These are phyloP conservation scores for Phaeotremella skinneri DNA, from an alignment of 768 basidiomycete species.

Conservation along the genomic window DNA sequence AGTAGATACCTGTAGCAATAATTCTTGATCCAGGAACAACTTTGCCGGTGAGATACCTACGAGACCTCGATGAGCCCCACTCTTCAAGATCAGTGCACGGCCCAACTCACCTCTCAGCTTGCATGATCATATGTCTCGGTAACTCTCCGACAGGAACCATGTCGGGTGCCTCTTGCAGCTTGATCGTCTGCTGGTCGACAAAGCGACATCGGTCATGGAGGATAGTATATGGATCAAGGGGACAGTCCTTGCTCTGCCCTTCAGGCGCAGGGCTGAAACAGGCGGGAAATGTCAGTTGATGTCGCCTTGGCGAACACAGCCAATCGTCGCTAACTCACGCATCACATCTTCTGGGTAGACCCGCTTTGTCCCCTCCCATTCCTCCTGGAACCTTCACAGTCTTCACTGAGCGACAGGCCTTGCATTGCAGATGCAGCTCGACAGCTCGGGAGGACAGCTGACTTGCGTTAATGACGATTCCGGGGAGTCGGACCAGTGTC, in stretches of 20 bases:
- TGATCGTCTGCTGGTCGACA: constrained; percentile 92
- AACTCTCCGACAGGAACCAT: constrained; percentile 99
- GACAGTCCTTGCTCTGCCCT: constrained; percentile 90
- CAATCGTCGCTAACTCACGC: constrained; percentile 54
- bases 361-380: constrained; percentile 78
- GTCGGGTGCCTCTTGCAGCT: constrained; percentile 97
- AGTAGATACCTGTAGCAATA: constrained; percentile 93
- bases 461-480: constrained; percentile 96
- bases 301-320: too few species aligned
- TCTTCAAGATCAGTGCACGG: not conserved
- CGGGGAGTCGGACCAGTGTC: constrained; percentile 91
- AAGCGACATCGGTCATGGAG: constrained; percentile 91
- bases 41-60: constrained; percentile 73
- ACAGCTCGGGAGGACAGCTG: constrained; percentile 90
- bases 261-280: constrained; percentile 59
- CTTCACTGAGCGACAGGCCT: constrained; percentile 78
- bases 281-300: constrained; percentile 6
- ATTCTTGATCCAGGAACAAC: constrained; percentile 96
- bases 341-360: constrained; percentile 82
- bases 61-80: not conserved
- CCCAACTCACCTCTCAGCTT: constrained; percentile 67
- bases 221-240: constrained; percentile 92
- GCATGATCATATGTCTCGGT: constrained; percentile 89
- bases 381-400: constrained; percentile 79
- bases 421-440: constrained; percentile 87